phyloP scores from a whole-genome alignment of 2,329 filamentous ascomycete genomes.

The Arthroderma uncinatum region DNA sequence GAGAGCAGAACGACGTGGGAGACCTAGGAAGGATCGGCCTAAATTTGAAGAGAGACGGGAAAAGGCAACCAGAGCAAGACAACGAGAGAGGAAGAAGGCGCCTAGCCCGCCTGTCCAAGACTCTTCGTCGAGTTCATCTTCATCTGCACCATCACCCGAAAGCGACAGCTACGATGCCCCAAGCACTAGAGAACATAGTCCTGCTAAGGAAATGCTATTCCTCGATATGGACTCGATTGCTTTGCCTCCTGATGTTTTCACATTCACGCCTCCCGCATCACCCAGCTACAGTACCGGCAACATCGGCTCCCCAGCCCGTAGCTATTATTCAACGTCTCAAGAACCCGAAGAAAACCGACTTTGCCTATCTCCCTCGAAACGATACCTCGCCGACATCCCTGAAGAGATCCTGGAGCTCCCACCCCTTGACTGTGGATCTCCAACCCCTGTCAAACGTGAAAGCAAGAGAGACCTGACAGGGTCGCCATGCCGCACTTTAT shows the following conservation, averaged over 20 bases:
- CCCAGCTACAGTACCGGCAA: conserved; percentile 33
- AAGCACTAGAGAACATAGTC: conserved; percentile 28
- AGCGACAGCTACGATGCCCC: conserved; percentile 32
- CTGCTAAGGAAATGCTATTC: conserved; percentile 23
- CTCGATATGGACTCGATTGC: conserved; percentile 25
- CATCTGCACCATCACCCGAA: conserved; percentile 31
- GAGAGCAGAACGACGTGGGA: conserved; percentile 55
- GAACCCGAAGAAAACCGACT: conserved; percentile 30
- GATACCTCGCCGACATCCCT: conserved; percentile 21
- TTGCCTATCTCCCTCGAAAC: conserved; percentile 26
- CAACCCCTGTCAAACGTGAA: conserved; percentile 12
- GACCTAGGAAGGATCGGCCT: conserved; percentile 52
- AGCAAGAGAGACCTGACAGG: not conserved
- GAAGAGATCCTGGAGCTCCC: conserved; percentile 23
- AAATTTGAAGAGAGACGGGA: conserved; percentile 47
- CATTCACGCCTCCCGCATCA: conserved; percentile 39
- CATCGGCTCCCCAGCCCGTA: conserved; percentile 27
- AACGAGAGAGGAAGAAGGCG: conserved; percentile 28
- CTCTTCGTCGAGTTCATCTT: conserved; percentile 28
- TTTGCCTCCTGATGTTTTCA: conserved; percentile 32
- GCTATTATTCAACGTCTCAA: conserved; percentile 30
- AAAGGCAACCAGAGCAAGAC: conserved; percentile 46
- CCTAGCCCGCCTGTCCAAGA: conserved; percentile 16
- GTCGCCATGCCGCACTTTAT: conserved; percentile 24
- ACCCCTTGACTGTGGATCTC: conserved; percentile 15